Base-by-base conservation (phyloP, 1,139 yeast species). In the Entelexis sorbosivorans region DNA sequence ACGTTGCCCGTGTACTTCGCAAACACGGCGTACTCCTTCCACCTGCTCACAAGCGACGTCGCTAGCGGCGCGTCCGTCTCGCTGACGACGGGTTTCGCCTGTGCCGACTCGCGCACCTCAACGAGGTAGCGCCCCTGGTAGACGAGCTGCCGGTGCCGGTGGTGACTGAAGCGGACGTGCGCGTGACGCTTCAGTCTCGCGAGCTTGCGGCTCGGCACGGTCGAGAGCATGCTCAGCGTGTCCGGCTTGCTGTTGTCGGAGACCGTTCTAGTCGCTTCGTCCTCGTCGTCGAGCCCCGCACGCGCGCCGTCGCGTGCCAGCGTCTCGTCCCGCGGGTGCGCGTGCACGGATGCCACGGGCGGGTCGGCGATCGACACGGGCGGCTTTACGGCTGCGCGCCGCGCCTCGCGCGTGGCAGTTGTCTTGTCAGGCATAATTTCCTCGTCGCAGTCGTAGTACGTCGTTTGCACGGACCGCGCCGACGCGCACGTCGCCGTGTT, bases 21-120 rank as follows among this genome's bases (percentile, higher is more conserved):
- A 4, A 82, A 84, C 1, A 82, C 80, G 33, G 77, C 67, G 61
- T 78, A 82, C 62, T 87, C 95, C 54, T 74, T 76, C 91, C 95
- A 86, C 44, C 86, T 68, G 53, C 82, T 87, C n/a, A 72, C 57
- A 2, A 83, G 72, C 47, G 81, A 66, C 0, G 85, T 78, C 38
- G 73, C 47, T 19, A 38, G 32, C 4, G 55, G 49, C n/a, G 44
- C 42, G 9, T 49, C 52, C 75, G 81, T 16, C 68, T 67, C 53
- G 79, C 84, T 22, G 70, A 69, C 50, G 69, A 69, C 7, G 63
- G 62, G 2, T 57, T 47, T 14, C 69, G 67, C 9, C 66, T 60
- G 5, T n/a, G 40, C 20, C 14, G 16, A 59, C 59, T 64, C 26
- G 67, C 66, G 44, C 57, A 61, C 63, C 75, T 81, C 16, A 0